Base-by-base conservation (phyloP, 768 basidiomycete genomes). In the Pulveroboletus ravenelii region DNA sequence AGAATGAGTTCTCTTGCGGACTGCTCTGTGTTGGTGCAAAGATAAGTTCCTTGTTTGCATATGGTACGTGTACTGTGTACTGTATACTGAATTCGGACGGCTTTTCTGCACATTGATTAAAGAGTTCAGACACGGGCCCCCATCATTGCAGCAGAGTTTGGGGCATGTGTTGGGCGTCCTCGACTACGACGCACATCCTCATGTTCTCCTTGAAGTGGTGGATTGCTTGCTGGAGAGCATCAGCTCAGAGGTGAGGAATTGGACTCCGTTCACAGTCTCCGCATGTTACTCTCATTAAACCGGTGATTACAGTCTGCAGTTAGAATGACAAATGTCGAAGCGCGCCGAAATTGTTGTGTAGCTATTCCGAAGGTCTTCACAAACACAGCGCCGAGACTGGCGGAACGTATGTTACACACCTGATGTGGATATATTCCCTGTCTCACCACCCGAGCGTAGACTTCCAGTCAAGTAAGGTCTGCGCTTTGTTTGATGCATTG, bases 1-100 rank as follows among this genome's bases (percentile, higher is more conserved):
- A 66, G 76, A n/a, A 69, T 89, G 50, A 93, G 90, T 65, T 72
- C 72, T 48, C 74, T 90, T 2, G 72, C 76, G 29, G 84, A 92
- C 58, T 87, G 82, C 58, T 78, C 82, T 3, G 58, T 61, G 18
- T 74, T 81, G 50, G 74, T 93, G 36, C 66, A 75, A 60, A 92
- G 86, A 93, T 95, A 69, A 77, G 92, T 83, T 41, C n/a, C n/a
- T 36, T 54, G 47, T 32, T 58, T 51, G 43, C 20, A 32, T 47
- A 37, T 38, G 41, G 38, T 37, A 30, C 53, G 45, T 59, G 56
- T 48, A 34, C 32, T 15, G 32, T 15, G 31, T 23, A 20, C 44
- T 40, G 45, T 62, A 25, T 57, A 45, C 58, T 59, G 53, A 60
- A 55, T 54, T 45, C n/a, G 34, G 48, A 58, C 14, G 40, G 23